Evolutionary conservation across 2,329 filamentous ascomycete species (phyloP).

Genomic region (Capronia coronata): DNA sequence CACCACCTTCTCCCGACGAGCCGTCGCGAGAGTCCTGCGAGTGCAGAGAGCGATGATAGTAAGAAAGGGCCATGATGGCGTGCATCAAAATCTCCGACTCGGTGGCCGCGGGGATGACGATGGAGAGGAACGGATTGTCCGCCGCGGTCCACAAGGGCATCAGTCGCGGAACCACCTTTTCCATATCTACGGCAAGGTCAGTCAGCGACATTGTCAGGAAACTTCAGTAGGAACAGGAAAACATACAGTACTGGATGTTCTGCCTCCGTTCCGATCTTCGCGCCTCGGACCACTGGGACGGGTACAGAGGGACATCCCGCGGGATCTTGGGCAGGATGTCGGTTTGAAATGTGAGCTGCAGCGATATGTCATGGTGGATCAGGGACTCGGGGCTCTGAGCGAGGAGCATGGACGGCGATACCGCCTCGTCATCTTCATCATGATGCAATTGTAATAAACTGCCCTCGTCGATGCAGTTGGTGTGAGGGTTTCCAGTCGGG

Average conservation of each 20-base stretch:
- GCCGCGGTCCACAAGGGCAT: neutral
- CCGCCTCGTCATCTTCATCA: neutral
- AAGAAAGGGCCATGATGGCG: neutral
- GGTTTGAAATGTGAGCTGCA: neutral
- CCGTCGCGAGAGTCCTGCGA: neutral
- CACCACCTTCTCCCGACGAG: neutral
- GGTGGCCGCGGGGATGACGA: neutral
- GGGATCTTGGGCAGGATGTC: conserved; percentile 1
- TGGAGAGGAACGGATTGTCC: conserved; percentile 1
- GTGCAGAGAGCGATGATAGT: neutral
- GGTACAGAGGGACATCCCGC: neutral
- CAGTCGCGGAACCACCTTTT: conserved; percentile 1
- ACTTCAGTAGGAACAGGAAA: neutral
- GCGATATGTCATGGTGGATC: neutral
- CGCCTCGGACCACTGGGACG: neutral
- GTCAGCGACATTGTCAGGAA: no score
- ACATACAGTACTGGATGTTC: neutral
- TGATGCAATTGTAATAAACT: no score
- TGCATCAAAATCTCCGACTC: conserved; percentile 1
- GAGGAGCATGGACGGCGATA: neutral
- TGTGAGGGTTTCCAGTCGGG: no score
- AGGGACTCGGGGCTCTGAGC: neutral
- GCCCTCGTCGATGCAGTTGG: no score
- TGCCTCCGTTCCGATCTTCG: neutral
- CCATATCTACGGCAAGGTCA: neutral